A percentile compares a stretch with the other conserved stretches of the same genome.
These are phyloP conservation scores for Ephemerocybe angulata DNA, from an alignment of 768 basidiomycete genomes.

Conservation along the genomic window DNA sequence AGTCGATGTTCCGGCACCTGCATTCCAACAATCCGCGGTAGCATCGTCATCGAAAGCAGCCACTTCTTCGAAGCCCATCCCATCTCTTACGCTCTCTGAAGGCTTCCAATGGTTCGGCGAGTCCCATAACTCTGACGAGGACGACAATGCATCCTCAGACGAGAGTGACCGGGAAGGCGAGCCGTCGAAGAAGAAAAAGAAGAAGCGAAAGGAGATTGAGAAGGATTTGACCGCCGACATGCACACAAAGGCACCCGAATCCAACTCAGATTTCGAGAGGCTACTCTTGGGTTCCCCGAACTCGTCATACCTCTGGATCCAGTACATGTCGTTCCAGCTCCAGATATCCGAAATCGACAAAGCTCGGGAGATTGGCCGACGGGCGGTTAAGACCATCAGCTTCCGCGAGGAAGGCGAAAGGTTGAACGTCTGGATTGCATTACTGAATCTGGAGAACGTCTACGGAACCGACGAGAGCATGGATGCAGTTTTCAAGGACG, in stretches of 20 bases:
- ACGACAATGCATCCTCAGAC: conserved; percentile 4
- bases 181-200: conserved; percentile 59
- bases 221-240: conserved; percentile 84
- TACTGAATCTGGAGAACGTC: conserved; percentile 90
- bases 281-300: conserved; percentile 90
- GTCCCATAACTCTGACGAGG: conserved; percentile 31
- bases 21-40: conserved; percentile 12
- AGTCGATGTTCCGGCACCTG: conserved; percentile 37
- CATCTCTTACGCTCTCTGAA: conserved; percentile 48
- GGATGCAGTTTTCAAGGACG: conserved; percentile 86
- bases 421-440: conserved; percentile 95
- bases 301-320: conserved; percentile 97
- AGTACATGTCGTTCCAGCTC: conserved; percentile 98
- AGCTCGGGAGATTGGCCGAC: conserved; percentile 80
- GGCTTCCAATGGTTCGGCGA: conserved; percentile 73
- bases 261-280: conserved; percentile 93
- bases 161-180: conserved; percentile 47
- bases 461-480: conserved; percentile 84
- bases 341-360: conserved; percentile 96
- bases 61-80: conserved; percentile 16
- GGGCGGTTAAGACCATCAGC: conserved; percentile 82
- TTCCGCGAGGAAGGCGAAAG: conserved; percentile 97
- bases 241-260: conserved; percentile 81
- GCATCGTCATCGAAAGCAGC: conserved; percentile 10
- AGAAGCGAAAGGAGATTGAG: conserved; percentile 68